Evolutionary conservation across 1,139 yeast genomes (phyloP).

Genomic region (Taphrina flavorubra): DNA sequence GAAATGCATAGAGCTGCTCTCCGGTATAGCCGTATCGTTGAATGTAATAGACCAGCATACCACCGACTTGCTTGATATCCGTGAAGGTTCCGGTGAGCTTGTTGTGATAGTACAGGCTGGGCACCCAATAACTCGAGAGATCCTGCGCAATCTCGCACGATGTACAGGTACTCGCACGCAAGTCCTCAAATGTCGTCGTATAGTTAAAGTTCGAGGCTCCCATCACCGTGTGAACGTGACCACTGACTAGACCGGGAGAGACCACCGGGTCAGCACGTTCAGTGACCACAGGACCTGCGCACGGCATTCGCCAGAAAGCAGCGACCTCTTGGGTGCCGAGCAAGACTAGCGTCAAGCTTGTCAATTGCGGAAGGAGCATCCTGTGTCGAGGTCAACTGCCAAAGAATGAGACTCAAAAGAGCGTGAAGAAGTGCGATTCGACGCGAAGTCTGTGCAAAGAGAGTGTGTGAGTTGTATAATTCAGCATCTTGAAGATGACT

Average conservation of each 20-base stretch:
- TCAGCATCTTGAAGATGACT: background rate
- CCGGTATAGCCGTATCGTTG: slow-evolving; percentile 40
- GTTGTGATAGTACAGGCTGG: slow-evolving; percentile 38
- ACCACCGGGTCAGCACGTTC: slow-evolving; percentile 41
- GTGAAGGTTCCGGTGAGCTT: slow-evolving; percentile 32
- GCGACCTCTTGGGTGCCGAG: background rate
- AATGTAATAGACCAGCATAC: slow-evolving; percentile 42
- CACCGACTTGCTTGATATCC: slow-evolving; percentile 32
- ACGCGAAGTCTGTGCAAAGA: background rate
- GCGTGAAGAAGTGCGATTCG: background rate
- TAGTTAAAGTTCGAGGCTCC: slow-evolving; percentile 37
- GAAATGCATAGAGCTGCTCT: slow-evolving; percentile 39
- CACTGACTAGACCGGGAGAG: slow-evolving; percentile 30
- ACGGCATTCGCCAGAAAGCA: slow-evolving; percentile 39
- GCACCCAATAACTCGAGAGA: slow-evolving; percentile 42
- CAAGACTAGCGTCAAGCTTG: slow-evolving; percentile 1
- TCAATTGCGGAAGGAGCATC: background rate
- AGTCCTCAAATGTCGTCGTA: slow-evolving; percentile 29
- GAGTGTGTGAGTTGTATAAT: background rate
- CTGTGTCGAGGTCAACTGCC: background rate
- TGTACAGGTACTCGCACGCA: slow-evolving; percentile 36
- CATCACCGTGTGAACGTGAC: slow-evolving; percentile 39
- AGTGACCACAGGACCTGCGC: slow-evolving; percentile 33
- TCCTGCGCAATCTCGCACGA: slow-evolving; percentile 40
- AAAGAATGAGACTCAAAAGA: slow-evolving; percentile 2